Percentiles rank a stretch among this genome's conserved stretches.
Conservation (phyloP, 441 rosid genomes). For the Erodium texanum region DNA sequence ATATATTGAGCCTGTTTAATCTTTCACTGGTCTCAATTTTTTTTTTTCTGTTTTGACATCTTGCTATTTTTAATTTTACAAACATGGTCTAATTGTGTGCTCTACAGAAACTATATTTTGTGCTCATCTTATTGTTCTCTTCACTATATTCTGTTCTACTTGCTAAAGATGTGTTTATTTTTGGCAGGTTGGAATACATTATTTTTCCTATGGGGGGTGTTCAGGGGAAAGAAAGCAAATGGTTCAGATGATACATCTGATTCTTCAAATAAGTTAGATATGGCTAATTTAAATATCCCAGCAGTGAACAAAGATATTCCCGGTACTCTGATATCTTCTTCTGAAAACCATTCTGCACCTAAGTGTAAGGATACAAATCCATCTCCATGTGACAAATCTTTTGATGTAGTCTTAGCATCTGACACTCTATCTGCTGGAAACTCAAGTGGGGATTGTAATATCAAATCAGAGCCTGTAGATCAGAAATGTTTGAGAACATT, state of each 20-base stretch:
- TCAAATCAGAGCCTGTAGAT: slow-evolving; percentile 9
- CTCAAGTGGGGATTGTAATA: slow-evolving; percentile 3
- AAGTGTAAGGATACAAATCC: slow-evolving; percentile 28
- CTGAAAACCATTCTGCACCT: slow-evolving; percentile 26
- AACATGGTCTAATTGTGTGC: not conserved
- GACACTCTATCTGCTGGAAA: slow-evolving; percentile 14
- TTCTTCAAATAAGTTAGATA: slow-evolving; percentile 26
- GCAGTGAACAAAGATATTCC: slow-evolving; percentile 23
- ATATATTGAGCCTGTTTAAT: not conserved
- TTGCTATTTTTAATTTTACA: not conserved
- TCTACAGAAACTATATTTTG: not conserved
- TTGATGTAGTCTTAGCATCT: slow-evolving; percentile 18
- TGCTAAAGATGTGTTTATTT: not conserved
- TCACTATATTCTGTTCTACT: not conserved
- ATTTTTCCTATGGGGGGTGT: slow-evolving; percentile 90
- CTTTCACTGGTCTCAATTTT: not conserved
- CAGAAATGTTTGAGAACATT: slow-evolving; percentile 15
- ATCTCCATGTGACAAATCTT: slow-evolving; percentile 25
- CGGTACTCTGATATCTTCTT: slow-evolving; percentile 13
- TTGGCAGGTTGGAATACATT: slow-evolving; percentile 86
- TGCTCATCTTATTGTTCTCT: not conserved
- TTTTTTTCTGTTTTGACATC: not conserved
- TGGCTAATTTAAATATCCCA: slow-evolving; percentile 31
- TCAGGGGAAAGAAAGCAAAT: slow-evolving; percentile 53
- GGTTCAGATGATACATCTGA: slow-evolving; percentile 22